phyloP scores from a whole-genome alignment of 2,329 filamentous ascomycete species.

The Zasmidium cellare region DNA sequence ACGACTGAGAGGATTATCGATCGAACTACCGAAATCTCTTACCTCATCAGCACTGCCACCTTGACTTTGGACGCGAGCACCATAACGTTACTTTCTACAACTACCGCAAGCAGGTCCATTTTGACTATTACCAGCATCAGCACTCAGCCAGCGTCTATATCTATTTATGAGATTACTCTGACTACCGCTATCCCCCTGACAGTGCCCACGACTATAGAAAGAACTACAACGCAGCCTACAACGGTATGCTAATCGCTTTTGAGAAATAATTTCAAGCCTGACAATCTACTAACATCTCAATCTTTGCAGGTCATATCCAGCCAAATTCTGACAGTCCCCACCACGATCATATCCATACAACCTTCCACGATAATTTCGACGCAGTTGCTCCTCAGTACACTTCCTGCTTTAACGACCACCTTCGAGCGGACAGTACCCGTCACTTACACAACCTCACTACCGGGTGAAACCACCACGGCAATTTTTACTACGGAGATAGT shows the following conservation, averaged over 20 bases:
- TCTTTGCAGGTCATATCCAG: neutral
- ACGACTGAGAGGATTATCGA: neutral
- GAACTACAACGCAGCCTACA: neutral
- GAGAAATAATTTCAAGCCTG: neutral
- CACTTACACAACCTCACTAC: neutral
- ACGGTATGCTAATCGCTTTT: neutral
- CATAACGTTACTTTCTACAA: neutral
- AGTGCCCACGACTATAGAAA: too few species aligned
- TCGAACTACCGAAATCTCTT: neutral
- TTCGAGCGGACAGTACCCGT: neutral
- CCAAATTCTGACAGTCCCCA: neutral
- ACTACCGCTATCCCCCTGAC: too few species aligned
- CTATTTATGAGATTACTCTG: neutral
- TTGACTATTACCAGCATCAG: neutral
- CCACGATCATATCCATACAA: neutral
- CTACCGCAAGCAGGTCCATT: neutral
- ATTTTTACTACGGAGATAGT: neutral
- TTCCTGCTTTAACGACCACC: neutral
- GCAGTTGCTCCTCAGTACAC: neutral
- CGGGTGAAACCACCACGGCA: neutral
- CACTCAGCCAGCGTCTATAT: neutral
- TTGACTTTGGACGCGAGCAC: neutral
- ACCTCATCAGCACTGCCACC: neutral
- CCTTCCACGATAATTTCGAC: too few species aligned
- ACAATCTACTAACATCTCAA: neutral